phyloP scores from a whole-genome alignment of 345 rosid genomes.

The Eucalyptus shirleyi region DNA sequence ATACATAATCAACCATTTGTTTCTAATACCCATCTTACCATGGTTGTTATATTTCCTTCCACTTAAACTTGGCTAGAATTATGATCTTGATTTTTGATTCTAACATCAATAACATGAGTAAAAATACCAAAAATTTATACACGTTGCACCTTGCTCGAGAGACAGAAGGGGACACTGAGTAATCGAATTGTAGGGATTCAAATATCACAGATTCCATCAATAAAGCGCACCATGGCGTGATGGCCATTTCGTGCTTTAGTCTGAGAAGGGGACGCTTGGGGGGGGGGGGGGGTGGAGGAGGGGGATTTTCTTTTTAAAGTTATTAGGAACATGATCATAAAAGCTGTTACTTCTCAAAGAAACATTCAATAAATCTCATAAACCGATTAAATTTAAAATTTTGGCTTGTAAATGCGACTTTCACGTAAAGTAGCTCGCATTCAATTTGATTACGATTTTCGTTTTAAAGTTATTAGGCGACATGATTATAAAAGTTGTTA shows the following conservation, averaged over 20 bases:
- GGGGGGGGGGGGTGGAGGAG: rapidly evolving
- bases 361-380: too few species aligned
- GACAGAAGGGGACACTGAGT: background rate
- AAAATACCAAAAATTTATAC: background rate
- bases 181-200: background rate
- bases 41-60: background rate
- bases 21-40: background rate
- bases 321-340: too few species aligned
- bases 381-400: too few species aligned
- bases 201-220: background rate
- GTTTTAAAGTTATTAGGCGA: too few species aligned
- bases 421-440: background rate
- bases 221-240: background rate
- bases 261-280: too few species aligned
- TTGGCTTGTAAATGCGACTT: background rate
- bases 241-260: too few species aligned
- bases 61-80: too few species aligned
- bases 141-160: background rate
- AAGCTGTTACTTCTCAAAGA: background rate
- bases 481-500: too few species aligned
- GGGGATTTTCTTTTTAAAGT: too few species aligned
- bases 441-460: background rate
- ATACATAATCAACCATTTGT: background rate
- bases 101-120: too few species aligned
- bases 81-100: too few species aligned